A percentile compares a stretch with the other conserved stretches of the same genome.
Conservation (phyloP, 768 basidiomycete genomes). For the Kwoniella newhampshirensis region DNA sequence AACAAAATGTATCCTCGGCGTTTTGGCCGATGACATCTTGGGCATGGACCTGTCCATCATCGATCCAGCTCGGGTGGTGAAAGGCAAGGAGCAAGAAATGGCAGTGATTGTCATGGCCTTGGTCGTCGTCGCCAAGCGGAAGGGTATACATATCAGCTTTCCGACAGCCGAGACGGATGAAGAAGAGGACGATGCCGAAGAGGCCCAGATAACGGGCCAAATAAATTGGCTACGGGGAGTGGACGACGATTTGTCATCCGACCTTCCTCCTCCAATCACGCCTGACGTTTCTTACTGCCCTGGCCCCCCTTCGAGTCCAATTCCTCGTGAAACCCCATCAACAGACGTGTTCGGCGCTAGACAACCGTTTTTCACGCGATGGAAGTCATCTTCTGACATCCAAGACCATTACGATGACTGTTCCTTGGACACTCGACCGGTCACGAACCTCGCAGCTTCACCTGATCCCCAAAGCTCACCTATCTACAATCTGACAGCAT, state of each 20-base stretch:
- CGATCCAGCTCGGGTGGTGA: constrained; percentile 16
- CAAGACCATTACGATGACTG: too few relatives aligned
- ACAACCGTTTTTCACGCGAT: too few relatives aligned
- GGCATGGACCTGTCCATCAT: constrained; percentile 29
- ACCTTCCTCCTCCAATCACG: constrained; percentile 5
- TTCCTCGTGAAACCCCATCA: too few relatives aligned
- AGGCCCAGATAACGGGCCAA: too few relatives aligned
- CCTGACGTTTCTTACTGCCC: constrained; percentile 8
- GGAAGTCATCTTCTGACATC: too few relatives aligned
- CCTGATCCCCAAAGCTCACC: too few relatives aligned
- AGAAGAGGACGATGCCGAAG: background rate
- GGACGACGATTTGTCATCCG: constrained; percentile 10
- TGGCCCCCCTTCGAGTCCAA: background rate
- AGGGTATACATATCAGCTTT: constrained; percentile 11
- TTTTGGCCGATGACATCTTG: constrained; percentile 27
- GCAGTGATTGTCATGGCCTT: constrained; percentile 31
- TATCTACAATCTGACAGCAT: too few relatives aligned
- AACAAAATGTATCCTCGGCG: constrained; percentile 29
- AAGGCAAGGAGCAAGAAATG: constrained; percentile 18
- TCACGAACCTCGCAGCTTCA: too few relatives aligned
- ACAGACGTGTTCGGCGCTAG: constrained; percentile 8
- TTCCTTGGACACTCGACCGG: too few relatives aligned
- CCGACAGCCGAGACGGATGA: background rate
- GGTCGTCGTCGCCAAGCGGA: constrained; percentile 26
- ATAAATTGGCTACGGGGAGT: too few relatives aligned